Evolutionary conservation across 208 protist genomes (phyloP), one percentile per base, ranked within the genome.

Genomic region (Wallacemonas sp.): DNA sequence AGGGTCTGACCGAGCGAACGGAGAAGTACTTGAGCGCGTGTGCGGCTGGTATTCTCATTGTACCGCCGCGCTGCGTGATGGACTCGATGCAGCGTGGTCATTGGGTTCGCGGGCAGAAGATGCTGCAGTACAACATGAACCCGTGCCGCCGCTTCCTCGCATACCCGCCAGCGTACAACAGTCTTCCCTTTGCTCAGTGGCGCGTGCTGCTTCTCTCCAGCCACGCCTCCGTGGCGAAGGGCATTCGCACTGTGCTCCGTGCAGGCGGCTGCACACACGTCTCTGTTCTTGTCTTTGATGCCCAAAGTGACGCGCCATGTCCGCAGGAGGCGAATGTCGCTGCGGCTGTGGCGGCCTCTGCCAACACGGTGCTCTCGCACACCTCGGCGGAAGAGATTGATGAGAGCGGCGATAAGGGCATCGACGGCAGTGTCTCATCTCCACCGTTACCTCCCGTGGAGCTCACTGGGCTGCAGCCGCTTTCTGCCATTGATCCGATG

Each of bases 1-100:
- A 90, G 33, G 84, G 88, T 24, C 61, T 86, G 53, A 77, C 80
- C 2, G 84, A 94, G 75, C 77, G 88, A 11, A 94, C 84, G 26
- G 84, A 91, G 66, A 91, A 90, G 67, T 94, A 83, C 39, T 59
- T 94, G 26, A 72, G 84, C 28, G 77, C 77, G 22, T 94, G 88
- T 36, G 88, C 88, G 9, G 84, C 84, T 14, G 68, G 77, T 3
- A 70, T 72, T 11, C 66, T 66, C 56, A 85, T 94, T 19, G 82
- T 94, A 12, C 72, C 88, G 0, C 88, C 88, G 5, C 70, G 75
- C 22, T 94, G 82, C 44, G 80, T 94, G 1, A 72, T 82, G 51
- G 81, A 88, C 31, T 91, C 82, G 4, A 61, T 59, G 14, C 69
- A 66, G 6, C 82, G 80, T 12, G 84, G 88, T 24, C 62, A 73